Evolutionary conservation across 2,329 filamentous ascomycete species (phyloP), one percentile per base, ranked within the genome.

Genomic region (Aurifilum marmelostoma): DNA sequence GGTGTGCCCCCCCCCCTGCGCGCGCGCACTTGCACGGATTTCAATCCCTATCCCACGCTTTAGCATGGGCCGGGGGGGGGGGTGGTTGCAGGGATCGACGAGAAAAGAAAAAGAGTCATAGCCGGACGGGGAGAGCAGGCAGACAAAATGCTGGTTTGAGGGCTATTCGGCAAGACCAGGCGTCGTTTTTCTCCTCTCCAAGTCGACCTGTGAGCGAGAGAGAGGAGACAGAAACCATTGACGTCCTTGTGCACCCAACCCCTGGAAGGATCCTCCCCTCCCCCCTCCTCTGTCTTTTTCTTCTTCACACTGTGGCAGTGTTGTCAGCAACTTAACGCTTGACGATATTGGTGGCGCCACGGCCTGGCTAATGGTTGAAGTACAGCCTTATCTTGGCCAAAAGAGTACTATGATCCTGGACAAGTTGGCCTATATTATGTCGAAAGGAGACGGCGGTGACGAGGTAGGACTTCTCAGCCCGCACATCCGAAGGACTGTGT

Each of bases 51-150:
- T 66, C 56, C 56, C 65, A 29, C 65, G 24, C 56, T 66, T 66
- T 41, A 66, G 54, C 41, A 39, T 52, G 56, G 37, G 54, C 27
- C 24, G 37, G 34, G 34, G 8, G 34, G 34, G 34, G 34, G 34
- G 34, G 8, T n/a, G n/a, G n/a, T n/a, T n/a, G 8, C 65, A 47
- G 41, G 65, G 64, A 56, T 37, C 27, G 16, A 52, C 34, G 24
- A 41, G 37, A 66, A n/a, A 59, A 56, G 24, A 39, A 29, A 29
- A 18, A 52, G 54, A 66, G 65, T 66, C 65, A 66, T 66, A 63
- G 50, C 66, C 16, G 47, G 60, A 59, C 2, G 34, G 39, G 21
- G 9, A 59, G 34, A 34, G 29, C 65, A 66, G 65, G 41, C 56
- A 66, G 65, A 29, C 56, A 32, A 9, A 9, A 39, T 60, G 41